These are phyloP conservation scores for Solanum dulcamara DNA, from an alignment of 257 asterid genomes.

Conservation along the genomic window DNA sequence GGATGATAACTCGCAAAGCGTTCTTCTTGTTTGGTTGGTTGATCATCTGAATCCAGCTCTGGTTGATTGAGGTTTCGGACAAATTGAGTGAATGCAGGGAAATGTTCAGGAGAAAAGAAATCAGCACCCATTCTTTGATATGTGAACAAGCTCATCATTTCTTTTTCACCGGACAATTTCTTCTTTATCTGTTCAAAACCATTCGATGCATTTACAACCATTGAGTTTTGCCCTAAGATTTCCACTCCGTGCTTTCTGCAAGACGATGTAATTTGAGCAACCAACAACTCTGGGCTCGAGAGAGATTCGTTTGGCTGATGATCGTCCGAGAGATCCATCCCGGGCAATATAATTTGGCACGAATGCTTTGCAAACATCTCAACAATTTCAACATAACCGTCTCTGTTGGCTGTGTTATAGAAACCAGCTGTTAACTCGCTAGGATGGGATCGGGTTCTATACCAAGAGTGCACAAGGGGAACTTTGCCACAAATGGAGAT, in stretches of 20 bases:
- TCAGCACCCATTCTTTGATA: constrained; percentile 91
- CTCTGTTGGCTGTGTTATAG: constrained; percentile 52
- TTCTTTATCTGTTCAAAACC: constrained; percentile 48
- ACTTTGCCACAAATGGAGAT: constrained; percentile 46
- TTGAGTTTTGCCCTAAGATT: constrained; percentile 45
- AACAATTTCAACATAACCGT: constrained; percentile 47
- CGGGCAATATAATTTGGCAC: constrained; percentile 46
- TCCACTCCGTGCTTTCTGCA: constrained; percentile 33
- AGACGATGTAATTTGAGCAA: constrained; percentile 31
- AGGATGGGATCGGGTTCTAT: constrained; percentile 60
- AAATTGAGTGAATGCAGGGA: constrained; percentile 41
- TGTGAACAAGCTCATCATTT: constrained; percentile 34
- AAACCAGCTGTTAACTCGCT: constrained; percentile 61
- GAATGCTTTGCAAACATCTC: constrained; percentile 45
- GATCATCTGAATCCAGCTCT: constrained; percentile 27
- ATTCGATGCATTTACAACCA: constrained; percentile 17
- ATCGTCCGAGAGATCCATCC: constrained; percentile 53
- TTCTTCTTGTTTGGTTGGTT: constrained; percentile 19
- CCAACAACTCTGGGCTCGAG: constrained; percentile 50
- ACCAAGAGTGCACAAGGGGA: constrained; percentile 47
- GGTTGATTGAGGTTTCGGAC: constrained; percentile 36
- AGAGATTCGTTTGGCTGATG: constrained; percentile 21
- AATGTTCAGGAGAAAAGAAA: constrained; percentile 82
- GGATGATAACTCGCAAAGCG: constrained; percentile 10
- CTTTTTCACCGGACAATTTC: constrained; percentile 29